Percentiles rank a stretch among this genome's conserved stretches.
Evolutionary conservation across 352 stramenopile genomes (phyloP).

Genomic region (Pythium pectinolyticum): DNA sequence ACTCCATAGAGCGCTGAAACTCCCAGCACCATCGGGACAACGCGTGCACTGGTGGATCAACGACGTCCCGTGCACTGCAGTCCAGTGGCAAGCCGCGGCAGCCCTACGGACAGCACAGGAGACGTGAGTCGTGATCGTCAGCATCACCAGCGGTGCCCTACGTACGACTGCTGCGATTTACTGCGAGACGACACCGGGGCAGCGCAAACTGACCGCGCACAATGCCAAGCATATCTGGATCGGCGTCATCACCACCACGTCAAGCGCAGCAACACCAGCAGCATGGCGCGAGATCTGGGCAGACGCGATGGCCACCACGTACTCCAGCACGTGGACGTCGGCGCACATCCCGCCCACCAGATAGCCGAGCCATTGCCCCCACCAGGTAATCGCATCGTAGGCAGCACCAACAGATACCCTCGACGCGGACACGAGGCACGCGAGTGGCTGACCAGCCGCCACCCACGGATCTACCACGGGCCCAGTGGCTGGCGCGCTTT

Average conservation of each 20-base stretch:
- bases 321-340: not conserved
- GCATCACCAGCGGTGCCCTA: not conserved
- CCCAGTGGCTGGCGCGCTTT: not conserved
- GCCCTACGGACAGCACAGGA: not conserved
- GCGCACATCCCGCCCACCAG: no score
- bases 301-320: not conserved
- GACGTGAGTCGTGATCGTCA: not conserved
- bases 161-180: not conserved
- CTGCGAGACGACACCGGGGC: not conserved
- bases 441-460: not conserved
- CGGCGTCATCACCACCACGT: not conserved
- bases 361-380: no score
- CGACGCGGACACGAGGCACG: not conserved
- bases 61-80: not conserved
- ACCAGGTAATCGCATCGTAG: not conserved
- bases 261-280: not conserved
- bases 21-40: not conserved
- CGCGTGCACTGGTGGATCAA: not conserved
- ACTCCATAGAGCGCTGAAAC: not conserved
- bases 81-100: not conserved
- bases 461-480: not conserved
- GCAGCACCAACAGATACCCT: not conserved
- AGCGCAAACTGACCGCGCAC: not conserved
- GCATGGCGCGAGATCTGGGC: not conserved
- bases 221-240: not conserved